Conservation (phyloP, 768 basidiomycete genomes). For the Xerocomus spinulosus region DNA sequence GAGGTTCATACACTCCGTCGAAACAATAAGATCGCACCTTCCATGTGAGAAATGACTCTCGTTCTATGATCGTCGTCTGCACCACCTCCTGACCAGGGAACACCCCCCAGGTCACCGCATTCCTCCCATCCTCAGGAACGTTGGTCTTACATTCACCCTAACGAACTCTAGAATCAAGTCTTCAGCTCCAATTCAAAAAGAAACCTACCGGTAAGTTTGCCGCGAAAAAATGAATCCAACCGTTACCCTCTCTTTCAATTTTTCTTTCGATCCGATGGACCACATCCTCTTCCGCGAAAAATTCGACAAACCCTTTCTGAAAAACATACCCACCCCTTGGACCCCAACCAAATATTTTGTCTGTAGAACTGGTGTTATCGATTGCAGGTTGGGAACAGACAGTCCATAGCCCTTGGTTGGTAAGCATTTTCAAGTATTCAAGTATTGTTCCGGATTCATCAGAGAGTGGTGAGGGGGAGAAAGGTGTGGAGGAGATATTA, state of each 20-base stretch:
- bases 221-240: constrained; percentile 83
- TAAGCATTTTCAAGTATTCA: constrained; percentile 70
- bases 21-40: constrained; percentile 55
- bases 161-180: background rate
- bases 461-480: constrained; percentile 78
- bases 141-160: constrained; percentile 82
- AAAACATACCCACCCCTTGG: constrained; percentile 91
- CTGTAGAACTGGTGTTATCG: constrained; percentile 69
- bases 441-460: constrained; percentile 81
- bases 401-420: constrained; percentile 86
- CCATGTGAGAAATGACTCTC: constrained; percentile 93
- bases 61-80: constrained; percentile 95
- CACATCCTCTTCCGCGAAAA: constrained; percentile 69
- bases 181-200: background rate
- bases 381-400: constrained; percentile 95
- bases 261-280: constrained; percentile 57
- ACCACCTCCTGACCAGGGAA: constrained; percentile 96
- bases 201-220: constrained; percentile 63
- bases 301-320: constrained; percentile 97
- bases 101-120: constrained; percentile 98
- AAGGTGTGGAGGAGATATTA: constrained; percentile 74
- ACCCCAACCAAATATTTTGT: constrained; percentile 88
- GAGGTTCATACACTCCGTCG: background rate
- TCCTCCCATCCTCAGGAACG: constrained; percentile 70
- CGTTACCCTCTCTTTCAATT: constrained; percentile 49